These are phyloP conservation scores for Stentor coeruleus DNA, from an alignment of 73 alveolate species.

Conservation along the genomic window DNA sequence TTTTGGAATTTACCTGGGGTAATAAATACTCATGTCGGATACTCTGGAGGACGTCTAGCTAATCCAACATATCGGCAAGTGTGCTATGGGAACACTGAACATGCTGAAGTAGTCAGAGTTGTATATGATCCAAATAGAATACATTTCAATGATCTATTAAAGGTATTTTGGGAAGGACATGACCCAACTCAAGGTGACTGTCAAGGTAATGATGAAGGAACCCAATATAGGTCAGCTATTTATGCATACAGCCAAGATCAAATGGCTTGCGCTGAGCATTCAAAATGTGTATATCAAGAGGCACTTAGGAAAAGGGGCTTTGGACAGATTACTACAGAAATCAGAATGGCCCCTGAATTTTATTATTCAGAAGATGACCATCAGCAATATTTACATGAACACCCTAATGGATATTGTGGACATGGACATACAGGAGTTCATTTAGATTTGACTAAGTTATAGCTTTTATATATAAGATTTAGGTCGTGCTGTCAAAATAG, in stretches of 20 bases:
- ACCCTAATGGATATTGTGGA: constrained; percentile 16
- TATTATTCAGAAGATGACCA: constrained; percentile 2
- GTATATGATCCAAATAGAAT: constrained; percentile 40
- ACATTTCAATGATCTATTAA: constrained; percentile 35
- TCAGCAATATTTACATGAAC: not conserved
- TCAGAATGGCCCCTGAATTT: not conserved
- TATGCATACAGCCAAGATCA: constrained; percentile 26
- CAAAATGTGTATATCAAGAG: not conserved
- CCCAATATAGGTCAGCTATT: constrained; percentile 52
- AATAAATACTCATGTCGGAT: constrained; percentile 49
- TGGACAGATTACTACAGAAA: constrained; percentile 8
- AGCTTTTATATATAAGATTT: too few relatives aligned
- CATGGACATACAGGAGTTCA: constrained; percentile 6
- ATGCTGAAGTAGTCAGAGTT: constrained; percentile 37
- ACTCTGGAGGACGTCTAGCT: constrained; percentile 29
- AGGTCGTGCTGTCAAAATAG: too few relatives aligned
- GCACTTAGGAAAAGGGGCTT: not conserved
- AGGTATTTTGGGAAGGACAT: constrained; percentile 59
- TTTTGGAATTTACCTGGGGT: constrained; percentile 33
- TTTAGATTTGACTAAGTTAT: not conserved
- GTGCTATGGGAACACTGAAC: constrained; percentile 37
- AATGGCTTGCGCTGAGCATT: not conserved
- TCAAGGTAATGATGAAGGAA: constrained; percentile 69
- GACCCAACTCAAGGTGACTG: constrained; percentile 60
- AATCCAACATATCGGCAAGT: constrained; percentile 39